These are phyloP conservation scores for Candida taoyuanica DNA, from an alignment of 805 yeast genomes.

Conservation along the genomic window DNA sequence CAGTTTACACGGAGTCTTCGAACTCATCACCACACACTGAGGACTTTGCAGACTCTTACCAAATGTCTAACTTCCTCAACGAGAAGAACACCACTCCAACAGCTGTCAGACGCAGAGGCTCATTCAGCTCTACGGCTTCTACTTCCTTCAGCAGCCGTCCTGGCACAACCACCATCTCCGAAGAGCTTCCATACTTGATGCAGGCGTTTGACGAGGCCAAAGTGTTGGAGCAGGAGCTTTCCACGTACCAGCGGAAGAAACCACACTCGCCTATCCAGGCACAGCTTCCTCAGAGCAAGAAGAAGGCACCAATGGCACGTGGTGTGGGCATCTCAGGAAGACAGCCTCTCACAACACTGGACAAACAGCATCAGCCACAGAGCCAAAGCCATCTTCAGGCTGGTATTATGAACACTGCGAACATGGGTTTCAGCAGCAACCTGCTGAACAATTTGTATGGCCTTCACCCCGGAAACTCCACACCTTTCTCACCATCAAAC, in stretches of 20 bases:
- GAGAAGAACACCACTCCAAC: constrained; percentile 5
- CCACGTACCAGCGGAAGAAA: constrained; percentile 13
- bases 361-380: constrained; percentile 10
- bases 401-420: constrained; percentile 14
- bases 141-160: constrained; percentile 30
- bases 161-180: constrained; percentile 47
- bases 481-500: constrained; percentile 12
- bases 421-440: constrained; percentile 21
- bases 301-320: constrained; percentile 1
- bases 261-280: not conserved
- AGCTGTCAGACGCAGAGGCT: constrained; percentile 14
- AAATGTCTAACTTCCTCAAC: constrained; percentile 11
- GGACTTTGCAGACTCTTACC: constrained; percentile 5
- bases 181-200: constrained; percentile 62
- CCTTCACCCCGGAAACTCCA: constrained; percentile 25
- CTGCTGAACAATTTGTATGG: constrained; percentile 26
- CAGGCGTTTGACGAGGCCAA: constrained; percentile 63
- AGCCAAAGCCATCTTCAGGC: constrained; percentile 11
- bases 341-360: constrained; percentile 3
- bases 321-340: constrained; percentile 4
- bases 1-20: constrained; percentile 7
- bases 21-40: constrained; percentile 11
- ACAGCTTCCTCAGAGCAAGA: not conserved
- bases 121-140: constrained; percentile 26
- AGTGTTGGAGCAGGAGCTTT: constrained; percentile 48